phyloP scores from a whole-genome alignment of 768 basidiomycete genomes.

The Leucocoprinus birnbaumii region DNA sequence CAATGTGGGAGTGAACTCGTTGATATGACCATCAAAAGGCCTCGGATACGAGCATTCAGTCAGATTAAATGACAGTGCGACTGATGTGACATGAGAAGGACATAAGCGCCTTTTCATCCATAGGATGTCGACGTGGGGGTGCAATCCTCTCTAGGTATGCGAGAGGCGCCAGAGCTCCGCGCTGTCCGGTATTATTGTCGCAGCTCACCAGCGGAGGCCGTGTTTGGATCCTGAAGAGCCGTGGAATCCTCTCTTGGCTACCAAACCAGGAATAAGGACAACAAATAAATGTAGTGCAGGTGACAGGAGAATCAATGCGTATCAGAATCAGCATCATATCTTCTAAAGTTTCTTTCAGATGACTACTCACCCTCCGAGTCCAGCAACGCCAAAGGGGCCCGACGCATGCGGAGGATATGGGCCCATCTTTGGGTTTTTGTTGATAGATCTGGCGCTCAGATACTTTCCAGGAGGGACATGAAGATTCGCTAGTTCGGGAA shows the following conservation, averaged over 20 bases:
- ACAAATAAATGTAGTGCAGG: not conserved
- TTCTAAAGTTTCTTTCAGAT: not conserved
- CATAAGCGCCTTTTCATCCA: constrained; percentile 72
- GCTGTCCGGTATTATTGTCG: constrained; percentile 10
- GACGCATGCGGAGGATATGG: constrained; percentile 11
- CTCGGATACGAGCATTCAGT: not conserved
- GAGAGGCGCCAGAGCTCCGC: constrained; percentile 50
- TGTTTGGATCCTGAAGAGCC: not conserved
- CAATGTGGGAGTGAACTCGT: not conserved
- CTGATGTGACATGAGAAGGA: constrained; percentile 37
- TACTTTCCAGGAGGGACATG: constrained; percentile 60
- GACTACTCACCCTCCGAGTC: not conserved
- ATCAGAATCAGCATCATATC: constrained; percentile 10
- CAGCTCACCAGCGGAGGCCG: constrained; percentile 13
- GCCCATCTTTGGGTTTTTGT: constrained; percentile 34
- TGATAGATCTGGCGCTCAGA: constrained; percentile 50
- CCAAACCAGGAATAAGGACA: not conserved
- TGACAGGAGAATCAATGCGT: not conserved
- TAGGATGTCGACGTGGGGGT: constrained; percentile 61
- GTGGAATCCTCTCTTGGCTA: constrained; percentile 6
- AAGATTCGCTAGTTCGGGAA: constrained; percentile 49
- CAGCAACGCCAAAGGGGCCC: not conserved
- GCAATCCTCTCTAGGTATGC: constrained; percentile 59
- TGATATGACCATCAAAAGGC: not conserved
- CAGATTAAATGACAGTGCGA: constrained; percentile 1